Base-by-base conservation (phyloP, 2,329 filamentous ascomycete species). In the Colletotrichum neosansevieriae region DNA sequence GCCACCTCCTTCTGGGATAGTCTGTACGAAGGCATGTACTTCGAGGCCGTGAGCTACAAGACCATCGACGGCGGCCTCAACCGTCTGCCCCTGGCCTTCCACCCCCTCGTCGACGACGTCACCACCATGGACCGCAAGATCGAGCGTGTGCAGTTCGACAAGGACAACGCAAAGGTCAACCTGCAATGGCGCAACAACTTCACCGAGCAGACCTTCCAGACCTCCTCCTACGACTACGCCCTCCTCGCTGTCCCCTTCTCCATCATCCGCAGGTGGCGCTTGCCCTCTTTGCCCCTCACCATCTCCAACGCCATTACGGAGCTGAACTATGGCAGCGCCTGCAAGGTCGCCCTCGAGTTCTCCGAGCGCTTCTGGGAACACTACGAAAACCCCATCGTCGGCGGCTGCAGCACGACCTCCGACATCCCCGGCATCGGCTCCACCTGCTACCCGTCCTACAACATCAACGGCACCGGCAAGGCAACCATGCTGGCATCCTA, bases 371-470 rank as follows among this genome's bases (percentile, higher is more conserved):
- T 87, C 79, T 88, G 85, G 85, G 85, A 87, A 73, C 80, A 83
- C 65, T 78, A 78, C 56, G 75, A 79, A 34, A 81, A 80, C 54
- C 84, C 84, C 5, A 92, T 93, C 75, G 82, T 86, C 67, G 91
- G 91, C 12, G 88, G 89, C 6, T 92, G 90, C 74, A 86, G 85
- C 51, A 83, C 83, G 3, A 71, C 72, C 0, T 85, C 83, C 1
- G 86, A 91, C 71, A 89, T 91, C 62, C 83, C 88, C 0, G 86
- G 87, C 29, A 83, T 92, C 62, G 87, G 88, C 24, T 83, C 78
- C 51, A 82, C 91, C 69, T 92, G 89, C 82, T 92, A 92, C 76
- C 90, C 90, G 0, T 85, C 86, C 6, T 92, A 91, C 79, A 82
- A 88, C 70, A 81, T 92, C 75, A 92, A 92, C 79, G 83, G 84